Percentiles rank a stretch among this genome's conserved stretches.
These are phyloP conservation scores for Poa annua DNA, from an alignment of 176 grass and related monocot species.

Conservation along the genomic window DNA sequence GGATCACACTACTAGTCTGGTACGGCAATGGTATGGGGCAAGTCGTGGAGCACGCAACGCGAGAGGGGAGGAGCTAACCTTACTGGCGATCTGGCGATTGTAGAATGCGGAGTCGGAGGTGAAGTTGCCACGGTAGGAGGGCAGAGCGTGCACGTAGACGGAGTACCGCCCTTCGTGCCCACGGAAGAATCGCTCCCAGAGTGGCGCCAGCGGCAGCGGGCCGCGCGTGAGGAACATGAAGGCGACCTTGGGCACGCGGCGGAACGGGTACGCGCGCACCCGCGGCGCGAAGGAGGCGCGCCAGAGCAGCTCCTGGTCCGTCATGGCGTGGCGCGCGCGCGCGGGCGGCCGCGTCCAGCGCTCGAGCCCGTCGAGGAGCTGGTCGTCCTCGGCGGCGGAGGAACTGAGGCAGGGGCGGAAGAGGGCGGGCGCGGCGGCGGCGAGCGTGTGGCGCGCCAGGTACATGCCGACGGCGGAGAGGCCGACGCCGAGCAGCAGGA, in stretches of 20 bases:
- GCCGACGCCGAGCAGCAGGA: slow-evolving; percentile 70
- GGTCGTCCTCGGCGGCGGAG: background rate
- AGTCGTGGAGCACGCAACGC: background rate
- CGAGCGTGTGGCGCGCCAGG: slow-evolving; percentile 68
- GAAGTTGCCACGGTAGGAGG: slow-evolving; percentile 74
- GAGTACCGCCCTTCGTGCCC: slow-evolving; percentile 82
- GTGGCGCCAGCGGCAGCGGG: slow-evolving; percentile 72
- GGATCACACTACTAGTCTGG: background rate
- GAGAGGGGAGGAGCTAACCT: slow-evolving; percentile 54
- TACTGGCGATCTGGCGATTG: slow-evolving; percentile 76
- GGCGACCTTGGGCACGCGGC: slow-evolving; percentile 75
- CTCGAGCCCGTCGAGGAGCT: slow-evolving; percentile 49
- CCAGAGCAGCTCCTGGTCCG: slow-evolving; percentile 91
- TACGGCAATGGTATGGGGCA: background rate
- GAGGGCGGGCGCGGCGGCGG: slow-evolving; percentile 52
- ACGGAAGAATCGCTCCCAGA: slow-evolving; percentile 86
- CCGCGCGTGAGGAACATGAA: slow-evolving; percentile 98
- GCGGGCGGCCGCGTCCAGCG: slow-evolving; percentile 63
- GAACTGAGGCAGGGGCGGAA: slow-evolving; percentile 66
- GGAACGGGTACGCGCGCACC: slow-evolving; percentile 66
- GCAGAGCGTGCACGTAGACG: slow-evolving; percentile 78
- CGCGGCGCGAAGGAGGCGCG: slow-evolving; percentile 76
- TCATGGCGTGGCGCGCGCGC: slow-evolving; percentile 64
- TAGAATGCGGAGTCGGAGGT: slow-evolving; percentile 79
- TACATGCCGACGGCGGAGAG: slow-evolving; percentile 79